Percentiles rank a stretch among this genome's conserved stretches.
Conservation (phyloP, 176 grass and related monocot genomes). For the Paspalum notatum region DNA sequence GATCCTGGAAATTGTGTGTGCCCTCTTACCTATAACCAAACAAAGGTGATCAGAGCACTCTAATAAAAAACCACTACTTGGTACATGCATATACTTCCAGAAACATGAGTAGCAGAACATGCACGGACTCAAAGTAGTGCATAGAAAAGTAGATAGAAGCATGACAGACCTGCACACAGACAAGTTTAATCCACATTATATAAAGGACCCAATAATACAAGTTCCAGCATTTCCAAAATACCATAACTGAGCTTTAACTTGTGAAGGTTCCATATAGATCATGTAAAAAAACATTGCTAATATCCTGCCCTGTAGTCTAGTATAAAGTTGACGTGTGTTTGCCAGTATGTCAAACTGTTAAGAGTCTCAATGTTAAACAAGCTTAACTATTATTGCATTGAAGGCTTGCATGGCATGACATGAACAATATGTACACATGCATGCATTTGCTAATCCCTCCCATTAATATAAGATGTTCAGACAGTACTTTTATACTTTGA, state of each 20-base stretch:
- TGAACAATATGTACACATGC: conserved; percentile 18
- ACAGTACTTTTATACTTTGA: too few species aligned
- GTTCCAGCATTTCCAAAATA: conserved; percentile 10
- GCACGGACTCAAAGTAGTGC: neutral
- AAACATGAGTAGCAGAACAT: conserved; percentile 2
- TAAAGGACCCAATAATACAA: neutral
- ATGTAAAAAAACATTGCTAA: neutral
- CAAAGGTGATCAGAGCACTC: neutral
- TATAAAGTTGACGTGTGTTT: conserved; percentile 11
- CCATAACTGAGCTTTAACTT: neutral
- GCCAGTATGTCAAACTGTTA: conserved; percentile 20
- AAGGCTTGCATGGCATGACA: conserved; percentile 8
- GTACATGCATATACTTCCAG: conserved; percentile 29
- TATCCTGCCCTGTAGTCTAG: conserved; percentile 1
- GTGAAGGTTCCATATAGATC: neutral
- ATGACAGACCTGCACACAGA: conserved; percentile 1
- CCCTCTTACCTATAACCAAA: conserved; percentile 66
- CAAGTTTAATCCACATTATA: conserved; percentile 7
- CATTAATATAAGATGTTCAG: too few species aligned
- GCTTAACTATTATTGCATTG: neutral
- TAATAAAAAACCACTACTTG: neutral
- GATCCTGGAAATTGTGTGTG: conserved; percentile 94
- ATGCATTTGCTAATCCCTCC: conserved; percentile 16
- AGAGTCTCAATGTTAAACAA: neutral
- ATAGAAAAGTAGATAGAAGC: neutral